These are phyloP conservation scores for Sphagnum tenellum DNA, from an alignment of 225 moss, liverwort and hornwort genomes.

Conservation along the genomic window DNA sequence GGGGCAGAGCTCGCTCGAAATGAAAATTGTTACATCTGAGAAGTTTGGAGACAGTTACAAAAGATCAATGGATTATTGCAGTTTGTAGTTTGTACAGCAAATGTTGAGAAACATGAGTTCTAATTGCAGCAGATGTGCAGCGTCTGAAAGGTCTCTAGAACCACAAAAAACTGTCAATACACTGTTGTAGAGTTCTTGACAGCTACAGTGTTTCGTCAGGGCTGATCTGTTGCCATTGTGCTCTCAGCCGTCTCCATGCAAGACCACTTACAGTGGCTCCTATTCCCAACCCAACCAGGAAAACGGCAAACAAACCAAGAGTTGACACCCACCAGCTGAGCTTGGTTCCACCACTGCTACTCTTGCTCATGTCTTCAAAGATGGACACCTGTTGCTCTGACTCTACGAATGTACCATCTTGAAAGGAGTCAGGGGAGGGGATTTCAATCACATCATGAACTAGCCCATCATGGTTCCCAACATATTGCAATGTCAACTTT, in stretches of 20 bases:
- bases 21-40: no score
- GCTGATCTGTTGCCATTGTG: constrained; percentile 6
- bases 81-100: no score
- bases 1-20: no score
- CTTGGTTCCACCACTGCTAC: not conserved
- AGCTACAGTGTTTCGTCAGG: not conserved
- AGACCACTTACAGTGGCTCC: constrained; percentile 3
- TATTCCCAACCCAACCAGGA: constrained; percentile 5
- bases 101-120: no score
- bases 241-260: not conserved
- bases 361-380: not conserved
- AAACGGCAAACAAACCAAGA: not conserved
- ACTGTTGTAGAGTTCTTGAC: no score
- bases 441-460: constrained; percentile 45
- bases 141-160: no score
- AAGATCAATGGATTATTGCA: no score
- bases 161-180: no score
- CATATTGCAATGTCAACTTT: constrained; percentile 31
- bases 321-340: not conserved
- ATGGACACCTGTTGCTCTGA: constrained; percentile 1
- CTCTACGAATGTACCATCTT: constrained; percentile 2
- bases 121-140: no score
- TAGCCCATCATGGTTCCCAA: constrained; percentile 58
- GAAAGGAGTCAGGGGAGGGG: constrained; percentile 6
- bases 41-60: no score